Evolutionary conservation across 768 basidiomycete species (phyloP).

Genomic region (Strobilomyces dryophilus): DNA sequence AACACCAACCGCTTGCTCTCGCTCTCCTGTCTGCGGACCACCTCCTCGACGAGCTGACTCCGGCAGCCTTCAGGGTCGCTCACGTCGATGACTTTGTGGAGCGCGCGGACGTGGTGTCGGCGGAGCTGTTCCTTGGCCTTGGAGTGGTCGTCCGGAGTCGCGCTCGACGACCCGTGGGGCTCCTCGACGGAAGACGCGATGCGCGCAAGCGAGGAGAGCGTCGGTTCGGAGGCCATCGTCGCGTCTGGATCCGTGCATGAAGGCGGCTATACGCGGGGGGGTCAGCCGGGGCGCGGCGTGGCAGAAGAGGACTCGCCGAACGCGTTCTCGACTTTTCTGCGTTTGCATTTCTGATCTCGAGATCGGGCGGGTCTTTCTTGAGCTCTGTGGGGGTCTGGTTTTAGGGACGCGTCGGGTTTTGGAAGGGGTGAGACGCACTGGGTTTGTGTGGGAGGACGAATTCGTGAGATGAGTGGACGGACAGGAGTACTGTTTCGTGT

Average conservation of each 20-base stretch:
- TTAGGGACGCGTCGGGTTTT: slow-evolving; percentile 10
- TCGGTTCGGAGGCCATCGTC: no score
- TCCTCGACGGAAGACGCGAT: no score
- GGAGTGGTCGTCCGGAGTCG: no score
- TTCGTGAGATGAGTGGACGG: slow-evolving; percentile 12
- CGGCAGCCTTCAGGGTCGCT: slow-evolving; percentile 84
- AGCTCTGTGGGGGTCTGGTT: slow-evolving; percentile 44
- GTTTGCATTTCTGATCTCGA: slow-evolving; percentile 59
- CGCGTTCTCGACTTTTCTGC: slow-evolving; percentile 45
- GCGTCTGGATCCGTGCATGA: no score
- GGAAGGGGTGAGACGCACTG: slow-evolving; percentile 12
- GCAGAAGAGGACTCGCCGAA: slow-evolving; percentile 30
- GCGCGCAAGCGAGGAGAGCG: no score
- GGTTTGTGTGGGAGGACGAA: slow-evolving; percentile 23
- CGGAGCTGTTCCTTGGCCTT: no score
- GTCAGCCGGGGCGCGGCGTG: no score
- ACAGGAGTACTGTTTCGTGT: no score
- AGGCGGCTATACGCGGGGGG: no score
- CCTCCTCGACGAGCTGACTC: slow-evolving; percentile 90
- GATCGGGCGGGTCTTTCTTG: slow-evolving; percentile 81
- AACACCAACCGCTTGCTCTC: slow-evolving; percentile 52
- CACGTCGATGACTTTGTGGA: no score
- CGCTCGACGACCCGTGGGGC: no score
- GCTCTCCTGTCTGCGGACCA: slow-evolving; percentile 73
- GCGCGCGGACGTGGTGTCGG: slow-evolving; percentile 23